These are phyloP conservation scores for Micractinium sp. DNA, from an alignment of 139 green algal genomes.

Conservation along the genomic window DNA sequence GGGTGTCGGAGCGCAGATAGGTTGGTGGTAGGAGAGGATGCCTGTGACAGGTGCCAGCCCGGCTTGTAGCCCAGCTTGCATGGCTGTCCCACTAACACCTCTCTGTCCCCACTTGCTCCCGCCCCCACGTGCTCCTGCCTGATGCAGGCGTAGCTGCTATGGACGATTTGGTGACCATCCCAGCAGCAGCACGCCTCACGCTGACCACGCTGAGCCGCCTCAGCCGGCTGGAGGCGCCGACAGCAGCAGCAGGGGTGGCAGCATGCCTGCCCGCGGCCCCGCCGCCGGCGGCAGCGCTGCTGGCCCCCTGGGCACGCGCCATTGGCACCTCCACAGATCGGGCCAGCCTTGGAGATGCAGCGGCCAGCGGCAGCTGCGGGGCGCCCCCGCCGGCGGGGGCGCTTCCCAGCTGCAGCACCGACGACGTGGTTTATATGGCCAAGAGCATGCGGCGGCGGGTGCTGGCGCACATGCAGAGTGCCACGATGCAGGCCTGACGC, in stretches of 20 bases:
- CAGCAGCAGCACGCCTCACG: background rate
- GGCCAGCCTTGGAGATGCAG: slow-evolving; percentile 2
- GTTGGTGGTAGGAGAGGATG: background rate
- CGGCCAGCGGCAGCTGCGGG: background rate
- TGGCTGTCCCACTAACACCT: background rate
- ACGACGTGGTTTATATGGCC: slow-evolving; percentile 30
- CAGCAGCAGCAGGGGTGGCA: background rate
- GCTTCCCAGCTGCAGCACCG: slow-evolving; percentile 23
- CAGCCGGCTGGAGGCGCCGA: slow-evolving; percentile 1
- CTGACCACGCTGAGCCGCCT: slow-evolving; percentile 33
- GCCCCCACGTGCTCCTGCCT: background rate
- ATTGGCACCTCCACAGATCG: slow-evolving; percentile 35
- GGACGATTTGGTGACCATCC: slow-evolving; percentile 26
- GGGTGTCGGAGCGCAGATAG: background rate
- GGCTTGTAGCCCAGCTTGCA: background rate
- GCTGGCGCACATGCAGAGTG: slow-evolving; percentile 8
- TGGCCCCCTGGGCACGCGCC: slow-evolving; percentile 38
- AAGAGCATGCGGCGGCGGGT: slow-evolving; percentile 14
- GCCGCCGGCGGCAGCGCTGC: slow-evolving; percentile 5
- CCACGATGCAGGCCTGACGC: slow-evolving; percentile 11
- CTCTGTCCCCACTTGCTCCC: too few species aligned
- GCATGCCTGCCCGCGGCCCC: background rate
- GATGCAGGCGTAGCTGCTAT: slow-evolving; percentile 14
- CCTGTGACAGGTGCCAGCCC: background rate
- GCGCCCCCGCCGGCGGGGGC: background rate